Conservation (phyloP, 2,329 filamentous ascomycete genomes). For the Diatrype stigma region DNA sequence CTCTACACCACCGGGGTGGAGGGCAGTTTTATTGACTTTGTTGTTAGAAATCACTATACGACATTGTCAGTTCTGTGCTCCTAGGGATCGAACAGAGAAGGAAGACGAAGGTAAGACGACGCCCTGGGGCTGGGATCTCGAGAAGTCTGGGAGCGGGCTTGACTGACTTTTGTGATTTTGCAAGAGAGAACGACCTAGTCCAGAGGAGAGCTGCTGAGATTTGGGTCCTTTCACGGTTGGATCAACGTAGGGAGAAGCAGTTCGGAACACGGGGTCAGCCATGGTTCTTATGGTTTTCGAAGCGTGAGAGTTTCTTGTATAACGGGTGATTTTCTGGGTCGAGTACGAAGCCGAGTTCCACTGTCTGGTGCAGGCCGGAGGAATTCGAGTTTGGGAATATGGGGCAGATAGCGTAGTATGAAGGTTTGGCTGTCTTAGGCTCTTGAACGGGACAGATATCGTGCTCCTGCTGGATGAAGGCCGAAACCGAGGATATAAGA, state of each 20-base stretch:
- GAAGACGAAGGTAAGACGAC: background rate
- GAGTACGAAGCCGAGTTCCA: constrained; percentile 20
- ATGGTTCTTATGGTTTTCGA: constrained; percentile 28
- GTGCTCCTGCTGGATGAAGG: constrained; percentile 24
- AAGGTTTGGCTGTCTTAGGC: background rate
- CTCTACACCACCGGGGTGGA: constrained; percentile 88
- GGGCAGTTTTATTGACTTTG: constrained; percentile 81
- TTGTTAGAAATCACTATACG: constrained; percentile 49
- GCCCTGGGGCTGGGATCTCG: too few relatives aligned
- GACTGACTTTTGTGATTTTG: constrained; percentile 24
- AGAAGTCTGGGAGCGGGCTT: background rate
- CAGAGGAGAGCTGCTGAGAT: constrained; percentile 35
- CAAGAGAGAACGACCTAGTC: constrained; percentile 26
- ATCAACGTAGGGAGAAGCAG: constrained; percentile 41
- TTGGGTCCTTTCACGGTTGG: constrained; percentile 40
- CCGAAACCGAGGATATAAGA: constrained; percentile 33
- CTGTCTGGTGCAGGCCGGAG: constrained; percentile 25
- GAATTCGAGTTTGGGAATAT: constrained; percentile 24
- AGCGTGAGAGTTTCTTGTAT: constrained; percentile 13
- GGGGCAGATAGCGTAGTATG: constrained; percentile 15
- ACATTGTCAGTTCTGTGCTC: constrained; percentile 13
- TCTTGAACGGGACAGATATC: background rate
- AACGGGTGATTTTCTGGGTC: constrained; percentile 10
- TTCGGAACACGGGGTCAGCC: constrained; percentile 37
- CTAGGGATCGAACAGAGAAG: background rate